phyloP scores from a whole-genome alignment of 495 filamentous ascomycete species.

The Tuber aestivum region DNA sequence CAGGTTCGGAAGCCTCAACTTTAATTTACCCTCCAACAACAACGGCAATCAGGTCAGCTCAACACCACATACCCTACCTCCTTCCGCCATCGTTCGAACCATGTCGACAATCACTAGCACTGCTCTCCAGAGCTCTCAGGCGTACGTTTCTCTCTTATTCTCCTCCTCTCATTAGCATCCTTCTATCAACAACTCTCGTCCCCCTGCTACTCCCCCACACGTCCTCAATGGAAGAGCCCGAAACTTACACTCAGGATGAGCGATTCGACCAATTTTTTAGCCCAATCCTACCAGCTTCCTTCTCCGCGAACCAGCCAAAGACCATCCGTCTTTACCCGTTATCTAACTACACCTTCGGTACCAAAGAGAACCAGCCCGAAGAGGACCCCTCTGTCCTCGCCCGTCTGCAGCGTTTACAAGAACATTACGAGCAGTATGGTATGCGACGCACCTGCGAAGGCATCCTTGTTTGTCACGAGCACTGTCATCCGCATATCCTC shows the following conservation, averaged over 20 bases:
- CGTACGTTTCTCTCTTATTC: slow-evolving; percentile 46
- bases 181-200: slow-evolving; percentile 10
- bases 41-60: slow-evolving; percentile 7
- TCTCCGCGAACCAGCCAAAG: slow-evolving; percentile 81
- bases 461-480: slow-evolving; percentile 93
- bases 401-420: slow-evolving; percentile 83
- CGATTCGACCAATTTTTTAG: slow-evolving; percentile 42
- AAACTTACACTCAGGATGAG: neutral
- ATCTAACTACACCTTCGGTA: slow-evolving; percentile 97
- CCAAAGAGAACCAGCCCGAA: slow-evolving; percentile 95
- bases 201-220: neutral
- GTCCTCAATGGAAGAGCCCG: neutral
- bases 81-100: slow-evolving; percentile 27
- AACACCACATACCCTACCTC: neutral
- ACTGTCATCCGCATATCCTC: slow-evolving; percentile 95
- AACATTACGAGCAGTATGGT: slow-evolving; percentile 85
- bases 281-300: slow-evolving; percentile 70
- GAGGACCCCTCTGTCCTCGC: slow-evolving; percentile 93
- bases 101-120: slow-evolving; percentile 73
- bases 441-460: slow-evolving; percentile 97
- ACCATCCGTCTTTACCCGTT: slow-evolving; percentile 92
- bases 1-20: slow-evolving; percentile 1
- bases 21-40: slow-evolving; percentile 9
- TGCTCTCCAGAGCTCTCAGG: slow-evolving; percentile 64
- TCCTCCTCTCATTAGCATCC: slow-evolving; percentile 11